A percentile compares a stretch with the other conserved stretches of the same genome.
These are phyloP conservation scores for Fusarium xyrophilum DNA, from an alignment of 2,329 filamentous ascomycete genomes.

Conservation along the genomic window DNA sequence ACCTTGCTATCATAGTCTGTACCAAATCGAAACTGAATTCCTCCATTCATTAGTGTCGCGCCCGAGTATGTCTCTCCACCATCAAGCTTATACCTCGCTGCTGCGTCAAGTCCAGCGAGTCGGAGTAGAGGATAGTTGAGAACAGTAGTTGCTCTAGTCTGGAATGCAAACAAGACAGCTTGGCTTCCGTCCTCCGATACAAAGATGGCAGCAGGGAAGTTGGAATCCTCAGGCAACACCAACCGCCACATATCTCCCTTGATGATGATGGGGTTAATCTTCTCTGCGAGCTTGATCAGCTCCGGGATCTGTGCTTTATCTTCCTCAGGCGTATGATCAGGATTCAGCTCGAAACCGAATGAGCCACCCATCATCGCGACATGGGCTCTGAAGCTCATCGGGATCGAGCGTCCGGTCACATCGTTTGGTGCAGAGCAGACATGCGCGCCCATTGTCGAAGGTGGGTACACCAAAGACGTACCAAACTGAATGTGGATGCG, in stretches of 20 bases:
- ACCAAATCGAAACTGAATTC: constrained; percentile 60
- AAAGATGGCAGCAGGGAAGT: constrained; percentile 69
- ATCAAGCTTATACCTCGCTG: constrained; percentile 60
- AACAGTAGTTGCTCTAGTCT: constrained; percentile 56
- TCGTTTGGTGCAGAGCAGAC: constrained; percentile 67
- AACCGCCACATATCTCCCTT: constrained; percentile 66
- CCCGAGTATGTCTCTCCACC: constrained; percentile 62
- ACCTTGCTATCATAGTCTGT: constrained; percentile 65
- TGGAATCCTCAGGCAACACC: constrained; percentile 62
- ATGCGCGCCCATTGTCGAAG: constrained; percentile 70
- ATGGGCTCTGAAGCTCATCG: constrained; percentile 67
- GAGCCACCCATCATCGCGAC: constrained; percentile 74
- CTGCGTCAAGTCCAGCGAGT: constrained; percentile 63
- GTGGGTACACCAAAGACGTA: constrained; percentile 67
- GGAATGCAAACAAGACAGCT: constrained; percentile 67
- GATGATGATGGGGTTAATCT: constrained; percentile 66
- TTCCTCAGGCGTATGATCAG: constrained; percentile 55
- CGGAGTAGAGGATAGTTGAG: constrained; percentile 63
- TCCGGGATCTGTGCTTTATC: constrained; percentile 62
- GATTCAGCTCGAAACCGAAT: constrained; percentile 70
- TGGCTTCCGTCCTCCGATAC: constrained; percentile 57
- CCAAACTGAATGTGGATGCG: constrained; percentile 69
- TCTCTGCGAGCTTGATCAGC: constrained; percentile 61
- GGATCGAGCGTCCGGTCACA: constrained; percentile 60
- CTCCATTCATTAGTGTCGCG: constrained; percentile 67